A percentile compares a stretch with the other conserved stretches of the same genome.
phyloP scores from a whole-genome alignment of 257 asterid genomes.

The Lavandula angustifolia region DNA sequence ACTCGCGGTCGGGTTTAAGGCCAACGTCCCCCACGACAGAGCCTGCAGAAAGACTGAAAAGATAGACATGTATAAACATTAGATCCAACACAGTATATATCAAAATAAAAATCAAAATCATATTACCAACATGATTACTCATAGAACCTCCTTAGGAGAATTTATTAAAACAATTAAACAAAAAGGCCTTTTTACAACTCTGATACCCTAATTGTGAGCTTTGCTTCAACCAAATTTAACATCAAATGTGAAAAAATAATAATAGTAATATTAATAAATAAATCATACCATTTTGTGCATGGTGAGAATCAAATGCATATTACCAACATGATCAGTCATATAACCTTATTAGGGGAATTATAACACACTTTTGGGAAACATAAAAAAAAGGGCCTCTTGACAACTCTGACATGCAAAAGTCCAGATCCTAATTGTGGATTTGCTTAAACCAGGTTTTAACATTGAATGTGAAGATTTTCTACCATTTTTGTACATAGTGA shows the following conservation, averaged over 20 bases:
- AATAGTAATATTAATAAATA: too few relatives aligned
- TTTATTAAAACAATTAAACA: not conserved
- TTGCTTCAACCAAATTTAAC: constrained; percentile 11
- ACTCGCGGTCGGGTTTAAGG: constrained; percentile 62
- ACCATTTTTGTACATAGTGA: constrained; percentile 1
- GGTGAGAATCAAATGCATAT: not conserved
- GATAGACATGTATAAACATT: not conserved
- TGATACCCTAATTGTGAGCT: not conserved
- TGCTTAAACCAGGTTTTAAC: constrained; percentile 2
- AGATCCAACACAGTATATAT: not conserved
- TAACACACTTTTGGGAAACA: not conserved
- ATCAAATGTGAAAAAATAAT: not conserved
- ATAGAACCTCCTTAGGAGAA: not conserved
- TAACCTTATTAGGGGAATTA: not conserved
- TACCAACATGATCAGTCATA: not conserved
- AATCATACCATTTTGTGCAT: too few relatives aligned
- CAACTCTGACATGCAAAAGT: not conserved
- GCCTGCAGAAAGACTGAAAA: constrained; percentile 74
- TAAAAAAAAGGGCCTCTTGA: not conserved
- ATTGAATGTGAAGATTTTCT: not conserved
- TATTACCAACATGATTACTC: not conserved
- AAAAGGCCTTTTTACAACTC: not conserved
- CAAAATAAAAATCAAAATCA: not conserved
- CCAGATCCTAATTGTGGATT: not conserved
- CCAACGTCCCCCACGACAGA: constrained; percentile 78